Percentiles rank a stretch among this genome's conserved stretches.
These are phyloP conservation scores for Colletotrichum lindemuthianum DNA, from an alignment of 2,329 filamentous ascomycete genomes.

Conservation along the genomic window DNA sequence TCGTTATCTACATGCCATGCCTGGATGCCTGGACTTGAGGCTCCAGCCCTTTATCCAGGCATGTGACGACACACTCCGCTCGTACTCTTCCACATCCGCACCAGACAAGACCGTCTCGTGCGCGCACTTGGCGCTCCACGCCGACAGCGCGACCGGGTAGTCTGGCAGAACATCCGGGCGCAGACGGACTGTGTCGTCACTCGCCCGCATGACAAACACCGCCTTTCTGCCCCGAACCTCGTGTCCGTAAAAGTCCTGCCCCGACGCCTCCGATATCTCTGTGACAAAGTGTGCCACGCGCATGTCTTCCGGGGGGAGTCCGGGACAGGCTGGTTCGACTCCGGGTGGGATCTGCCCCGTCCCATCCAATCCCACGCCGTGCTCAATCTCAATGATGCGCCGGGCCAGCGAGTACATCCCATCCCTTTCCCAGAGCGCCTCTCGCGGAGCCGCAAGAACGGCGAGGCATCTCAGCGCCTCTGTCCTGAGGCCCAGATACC, in stretches of 20 bases:
- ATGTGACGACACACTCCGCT: too few relatives aligned
- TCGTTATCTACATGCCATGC: too few relatives aligned
- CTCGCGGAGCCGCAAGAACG: slow-evolving; percentile 37
- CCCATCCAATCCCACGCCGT: slow-evolving; percentile 2
- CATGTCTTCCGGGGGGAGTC: slow-evolving; percentile 6
- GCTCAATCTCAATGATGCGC: slow-evolving; percentile 28
- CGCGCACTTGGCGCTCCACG: background rate
- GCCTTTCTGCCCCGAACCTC: background rate
- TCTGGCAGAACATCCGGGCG: slow-evolving; percentile 1
- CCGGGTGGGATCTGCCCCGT: background rate
- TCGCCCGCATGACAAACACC: background rate
- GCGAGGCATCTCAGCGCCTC: slow-evolving; percentile 46
- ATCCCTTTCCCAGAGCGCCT: slow-evolving; percentile 16
- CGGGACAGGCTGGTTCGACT: background rate
- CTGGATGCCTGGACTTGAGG: too few relatives aligned
- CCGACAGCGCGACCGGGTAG: background rate
- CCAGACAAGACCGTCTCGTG: background rate
- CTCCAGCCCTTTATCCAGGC: too few relatives aligned
- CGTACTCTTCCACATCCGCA: background rate
- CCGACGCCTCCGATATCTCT: background rate
- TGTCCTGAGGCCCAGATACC: slow-evolving; percentile 47
- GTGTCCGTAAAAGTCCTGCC: background rate
- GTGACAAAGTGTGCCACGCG: slow-evolving; percentile 4
- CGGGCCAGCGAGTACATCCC: slow-evolving; percentile 22
- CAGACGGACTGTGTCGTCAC: background rate